phyloP scores from a whole-genome alignment of 768 basidiomycete genomes.

The Amanita exitialis region DNA sequence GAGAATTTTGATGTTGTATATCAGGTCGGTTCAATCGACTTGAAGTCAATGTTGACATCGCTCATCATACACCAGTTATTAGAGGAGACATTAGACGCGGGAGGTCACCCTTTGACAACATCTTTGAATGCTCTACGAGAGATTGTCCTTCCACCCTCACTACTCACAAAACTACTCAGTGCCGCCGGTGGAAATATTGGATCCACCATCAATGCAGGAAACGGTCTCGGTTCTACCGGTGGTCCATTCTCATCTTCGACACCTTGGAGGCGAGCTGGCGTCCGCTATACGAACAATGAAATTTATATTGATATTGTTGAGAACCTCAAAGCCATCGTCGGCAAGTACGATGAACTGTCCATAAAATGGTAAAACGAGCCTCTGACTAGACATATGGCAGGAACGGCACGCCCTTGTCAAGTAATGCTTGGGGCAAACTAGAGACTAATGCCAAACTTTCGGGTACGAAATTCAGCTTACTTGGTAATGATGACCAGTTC shows the following conservation, averaged over 20 bases:
- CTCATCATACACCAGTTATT: constrained; percentile 45
- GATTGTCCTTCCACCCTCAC: constrained; percentile 86
- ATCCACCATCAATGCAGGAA: constrained; percentile 33
- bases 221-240: constrained; percentile 26
- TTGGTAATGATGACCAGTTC: not conserved
- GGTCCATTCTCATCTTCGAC: constrained; percentile 80
- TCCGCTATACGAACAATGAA: constrained; percentile 82
- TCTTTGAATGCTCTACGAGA: constrained; percentile 85
- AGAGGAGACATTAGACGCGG: constrained; percentile 91
- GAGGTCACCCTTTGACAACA: constrained; percentile 87
- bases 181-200: constrained; percentile 42
- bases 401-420: constrained; percentile 55
- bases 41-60: constrained; percentile 7
- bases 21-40: constrained; percentile 44
- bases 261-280: constrained; percentile 83
- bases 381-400: constrained; percentile 24
- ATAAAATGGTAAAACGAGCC: not conserved
- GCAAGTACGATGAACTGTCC: constrained; percentile 39
- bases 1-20: constrained; percentile 96
- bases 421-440: constrained; percentile 68
- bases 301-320: constrained; percentile 90
- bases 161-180: constrained; percentile 62
- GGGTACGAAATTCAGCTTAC: constrained; percentile 28
- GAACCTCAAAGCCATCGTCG: constrained; percentile 67
- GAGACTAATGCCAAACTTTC: constrained; percentile 70